These are phyloP conservation scores for Apophysomyces trapeziformis DNA, from an alignment of 371 early-diverging fungal genomes.

Conservation along the genomic window DNA sequence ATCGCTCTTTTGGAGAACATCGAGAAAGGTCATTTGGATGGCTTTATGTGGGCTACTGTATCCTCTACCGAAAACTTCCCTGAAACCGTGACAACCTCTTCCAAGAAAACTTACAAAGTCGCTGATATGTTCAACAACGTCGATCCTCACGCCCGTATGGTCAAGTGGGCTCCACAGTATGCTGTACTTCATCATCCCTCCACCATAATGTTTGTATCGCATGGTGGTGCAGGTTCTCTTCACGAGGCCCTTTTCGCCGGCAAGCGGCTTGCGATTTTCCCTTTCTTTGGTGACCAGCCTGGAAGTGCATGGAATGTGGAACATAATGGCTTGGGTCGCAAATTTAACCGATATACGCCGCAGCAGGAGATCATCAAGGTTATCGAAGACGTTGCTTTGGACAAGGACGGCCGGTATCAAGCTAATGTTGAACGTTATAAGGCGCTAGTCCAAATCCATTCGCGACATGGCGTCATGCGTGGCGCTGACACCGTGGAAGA, in stretches of 20 bases:
- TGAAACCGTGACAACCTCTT: slow-evolving; percentile 16
- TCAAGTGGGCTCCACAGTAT: slow-evolving; percentile 46
- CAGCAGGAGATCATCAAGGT: neutral
- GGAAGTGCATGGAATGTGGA: slow-evolving; percentile 19
- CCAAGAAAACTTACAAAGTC: slow-evolving; percentile 16
- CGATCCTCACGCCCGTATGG: slow-evolving; percentile 22
- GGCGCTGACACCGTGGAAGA: slow-evolving; percentile 38
- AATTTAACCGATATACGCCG: neutral
- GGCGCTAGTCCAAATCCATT: slow-evolving; percentile 25
- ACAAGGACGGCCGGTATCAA: slow-evolving; percentile 13
- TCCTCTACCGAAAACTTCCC: slow-evolving; percentile 15
- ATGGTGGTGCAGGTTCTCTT: slow-evolving; percentile 44
- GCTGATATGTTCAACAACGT: neutral
- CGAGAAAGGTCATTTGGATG: slow-evolving; percentile 32
- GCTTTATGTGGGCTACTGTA: slow-evolving; percentile 40
- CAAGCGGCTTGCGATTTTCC: slow-evolving; percentile 30
- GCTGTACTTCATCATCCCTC: slow-evolving; percentile 42
- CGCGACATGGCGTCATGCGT: slow-evolving; percentile 13
- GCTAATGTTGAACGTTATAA: slow-evolving; percentile 15
- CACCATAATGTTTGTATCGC: slow-evolving; percentile 40
- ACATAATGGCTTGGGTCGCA: neutral
- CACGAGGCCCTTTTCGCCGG: slow-evolving; percentile 40
- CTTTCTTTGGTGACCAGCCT: slow-evolving; percentile 49
- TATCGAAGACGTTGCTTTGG: neutral
- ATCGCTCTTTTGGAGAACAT: slow-evolving; percentile 24